phyloP scores from a whole-genome alignment of 106 monocot species.

The Hemerocallis citrina region DNA sequence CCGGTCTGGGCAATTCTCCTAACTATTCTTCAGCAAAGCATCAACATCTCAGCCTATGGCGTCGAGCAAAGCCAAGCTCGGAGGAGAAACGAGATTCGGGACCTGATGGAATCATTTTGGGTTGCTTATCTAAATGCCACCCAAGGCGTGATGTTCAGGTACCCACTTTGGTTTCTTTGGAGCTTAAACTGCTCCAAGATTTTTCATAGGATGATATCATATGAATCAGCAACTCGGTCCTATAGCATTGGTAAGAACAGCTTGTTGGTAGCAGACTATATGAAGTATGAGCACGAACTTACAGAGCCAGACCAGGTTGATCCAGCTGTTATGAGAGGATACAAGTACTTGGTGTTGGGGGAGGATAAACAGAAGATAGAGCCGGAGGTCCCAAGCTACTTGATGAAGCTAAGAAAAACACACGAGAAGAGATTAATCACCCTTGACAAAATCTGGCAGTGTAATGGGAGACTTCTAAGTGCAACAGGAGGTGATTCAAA shows the following conservation, averaged over 20 bases:
- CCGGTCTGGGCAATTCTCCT: background rate
- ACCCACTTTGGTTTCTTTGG: background rate
- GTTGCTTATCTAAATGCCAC: background rate
- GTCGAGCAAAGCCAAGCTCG: background rate
- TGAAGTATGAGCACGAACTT: background rate
- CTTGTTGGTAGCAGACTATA: background rate
- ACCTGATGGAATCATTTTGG: background rate
- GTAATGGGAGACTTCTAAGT: background rate
- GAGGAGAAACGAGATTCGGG: background rate
- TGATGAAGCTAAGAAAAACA: background rate
- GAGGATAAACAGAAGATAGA: background rate
- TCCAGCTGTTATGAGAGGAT: background rate
- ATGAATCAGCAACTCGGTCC: background rate
- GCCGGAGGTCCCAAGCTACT: background rate
- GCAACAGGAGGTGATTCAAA: background rate
- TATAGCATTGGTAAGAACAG: background rate
- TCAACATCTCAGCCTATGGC: background rate
- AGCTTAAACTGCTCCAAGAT: background rate
- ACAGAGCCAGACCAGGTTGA: background rate
- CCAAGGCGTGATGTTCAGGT: background rate
- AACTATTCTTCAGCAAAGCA: background rate
- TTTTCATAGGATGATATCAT: background rate
- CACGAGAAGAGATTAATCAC: background rate
- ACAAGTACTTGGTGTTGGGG: background rate
- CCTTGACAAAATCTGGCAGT: background rate